Conservation (phyloP, 2,329 filamentous ascomycete species). For the Scedosporium dehoogii region DNA sequence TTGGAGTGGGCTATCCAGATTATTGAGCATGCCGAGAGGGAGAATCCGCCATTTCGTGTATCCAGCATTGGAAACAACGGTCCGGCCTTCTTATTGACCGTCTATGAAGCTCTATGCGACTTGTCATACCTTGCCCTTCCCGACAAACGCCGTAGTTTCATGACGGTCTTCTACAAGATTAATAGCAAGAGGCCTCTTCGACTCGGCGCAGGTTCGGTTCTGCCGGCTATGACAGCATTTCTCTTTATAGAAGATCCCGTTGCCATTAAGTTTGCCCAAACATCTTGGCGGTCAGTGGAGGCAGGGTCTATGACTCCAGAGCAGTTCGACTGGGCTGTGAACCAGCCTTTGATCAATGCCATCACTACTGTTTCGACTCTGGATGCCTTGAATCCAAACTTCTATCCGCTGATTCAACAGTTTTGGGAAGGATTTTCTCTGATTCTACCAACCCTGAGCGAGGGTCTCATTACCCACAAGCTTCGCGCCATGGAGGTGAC, state of each 20-base stretch:
- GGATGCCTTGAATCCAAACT: slow-evolving; percentile 24
- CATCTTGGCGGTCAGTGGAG: slow-evolving; percentile 57
- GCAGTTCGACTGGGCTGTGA: slow-evolving; percentile 83
- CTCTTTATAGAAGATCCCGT: slow-evolving; percentile 63
- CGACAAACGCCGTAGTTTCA: slow-evolving; percentile 51
- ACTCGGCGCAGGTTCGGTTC: slow-evolving; percentile 58
- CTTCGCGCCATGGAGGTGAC: slow-evolving; percentile 71
- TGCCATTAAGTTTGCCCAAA: slow-evolving; percentile 57
- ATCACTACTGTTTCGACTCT: slow-evolving; percentile 51
- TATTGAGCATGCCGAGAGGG: slow-evolving; percentile 40
- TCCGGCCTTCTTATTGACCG: slow-evolving; percentile 58
- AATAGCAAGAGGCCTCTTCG: slow-evolving; percentile 69
- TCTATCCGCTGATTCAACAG: slow-evolving; percentile 43
- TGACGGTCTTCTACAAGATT: slow-evolving; percentile 72
- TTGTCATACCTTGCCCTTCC: slow-evolving; percentile 60
- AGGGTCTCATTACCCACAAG: slow-evolving; percentile 65
- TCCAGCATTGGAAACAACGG: slow-evolving; percentile 35
- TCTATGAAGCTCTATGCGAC: slow-evolving; percentile 85
- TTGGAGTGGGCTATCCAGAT: slow-evolving; percentile 45
- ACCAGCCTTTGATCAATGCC: slow-evolving; percentile 58
- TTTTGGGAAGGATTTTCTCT: slow-evolving; percentile 73
- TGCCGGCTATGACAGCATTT: slow-evolving; percentile 78
- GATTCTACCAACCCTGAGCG: slow-evolving; percentile 64
- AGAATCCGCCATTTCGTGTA: slow-evolving; percentile 36
- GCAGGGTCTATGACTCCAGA: slow-evolving; percentile 51